These are phyloP conservation scores for Brassica hybrid DNA, from an alignment of 441 rosid genomes.

Conservation along the genomic window DNA sequence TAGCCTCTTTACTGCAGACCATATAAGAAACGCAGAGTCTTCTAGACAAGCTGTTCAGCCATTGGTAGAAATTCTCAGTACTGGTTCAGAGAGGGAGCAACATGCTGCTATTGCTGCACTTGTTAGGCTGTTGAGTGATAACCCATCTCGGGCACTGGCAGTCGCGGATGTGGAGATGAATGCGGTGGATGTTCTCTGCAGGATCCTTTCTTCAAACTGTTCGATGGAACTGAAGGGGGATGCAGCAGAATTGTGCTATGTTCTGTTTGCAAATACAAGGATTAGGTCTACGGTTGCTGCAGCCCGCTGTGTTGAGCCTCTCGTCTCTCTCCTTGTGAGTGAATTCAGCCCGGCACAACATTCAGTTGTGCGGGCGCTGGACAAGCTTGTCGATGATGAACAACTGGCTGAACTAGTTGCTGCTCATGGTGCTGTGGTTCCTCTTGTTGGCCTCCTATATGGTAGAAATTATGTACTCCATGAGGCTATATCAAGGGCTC, in stretches of 20 bases:
- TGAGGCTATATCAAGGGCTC: slow-evolving; percentile 95
- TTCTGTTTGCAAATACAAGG: slow-evolving; percentile 92
- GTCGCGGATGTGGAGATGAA: slow-evolving; percentile 99
- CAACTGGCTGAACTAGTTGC: slow-evolving; percentile 99
- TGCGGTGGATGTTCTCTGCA: slow-evolving; percentile 98
- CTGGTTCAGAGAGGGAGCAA: slow-evolving; percentile 96
- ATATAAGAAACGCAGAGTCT: slow-evolving; percentile 94
- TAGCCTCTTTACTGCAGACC: slow-evolving; percentile 95
- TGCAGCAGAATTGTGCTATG: slow-evolving; percentile 98
- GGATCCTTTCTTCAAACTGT: slow-evolving; percentile 93
- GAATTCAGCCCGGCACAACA: slow-evolving; percentile 95
- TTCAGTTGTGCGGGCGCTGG: slow-evolving; percentile 95
- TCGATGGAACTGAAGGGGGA: slow-evolving; percentile 97
- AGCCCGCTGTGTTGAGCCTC: slow-evolving; percentile 98
- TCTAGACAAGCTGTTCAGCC: slow-evolving; percentile 99
- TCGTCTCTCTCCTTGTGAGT: slow-evolving; percentile 91
- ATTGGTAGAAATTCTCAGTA: slow-evolving; percentile 94
- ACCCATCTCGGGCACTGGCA: slow-evolving; percentile 92
- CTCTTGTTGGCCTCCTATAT: slow-evolving; percentile 97
- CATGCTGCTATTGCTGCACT: slow-evolving; percentile 99
- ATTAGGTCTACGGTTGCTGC: slow-evolving; percentile 98
- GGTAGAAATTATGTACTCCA: slow-evolving; percentile 91
- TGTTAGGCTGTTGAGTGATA: slow-evolving; percentile 93
- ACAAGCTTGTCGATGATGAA: slow-evolving; percentile 97
- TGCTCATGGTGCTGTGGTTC: slow-evolving; percentile 98